phyloP scores from a whole-genome alignment of 164 flowering plant genomes.

The Houttuynia cordata region DNA sequence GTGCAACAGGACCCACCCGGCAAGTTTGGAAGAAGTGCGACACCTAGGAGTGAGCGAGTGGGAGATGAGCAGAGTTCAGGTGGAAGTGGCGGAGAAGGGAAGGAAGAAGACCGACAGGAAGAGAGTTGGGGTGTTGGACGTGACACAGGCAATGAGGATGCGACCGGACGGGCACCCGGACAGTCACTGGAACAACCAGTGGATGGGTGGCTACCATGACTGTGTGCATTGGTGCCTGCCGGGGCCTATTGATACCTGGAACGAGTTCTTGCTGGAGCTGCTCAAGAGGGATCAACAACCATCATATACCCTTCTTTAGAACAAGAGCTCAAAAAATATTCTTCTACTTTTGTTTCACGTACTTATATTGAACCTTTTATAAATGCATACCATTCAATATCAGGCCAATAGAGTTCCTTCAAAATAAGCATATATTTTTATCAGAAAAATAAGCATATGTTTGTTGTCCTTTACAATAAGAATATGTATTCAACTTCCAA shows the following conservation, averaged over 20 bases:
- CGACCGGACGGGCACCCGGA: slow-evolving; percentile 93
- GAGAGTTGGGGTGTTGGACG: slow-evolving; percentile 46
- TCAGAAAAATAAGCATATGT: too few species aligned
- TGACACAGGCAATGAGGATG: slow-evolving; percentile 73
- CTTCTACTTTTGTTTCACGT: too few species aligned
- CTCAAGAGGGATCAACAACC: slow-evolving; percentile 7
- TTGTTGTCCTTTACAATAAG: too few species aligned
- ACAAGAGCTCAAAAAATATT: too few species aligned
- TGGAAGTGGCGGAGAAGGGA: slow-evolving; percentile 36
- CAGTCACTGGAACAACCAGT: slow-evolving; percentile 45
- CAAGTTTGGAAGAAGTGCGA: slow-evolving; percentile 15
- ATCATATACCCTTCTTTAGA: background rate
- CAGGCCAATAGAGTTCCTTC: too few species aligned
- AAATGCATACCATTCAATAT: too few species aligned
- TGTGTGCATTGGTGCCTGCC: slow-evolving; percentile 95
- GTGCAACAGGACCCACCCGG: slow-evolving; percentile 54
- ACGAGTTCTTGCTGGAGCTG: slow-evolving; percentile 42
- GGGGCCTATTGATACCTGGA: slow-evolving; percentile 86
- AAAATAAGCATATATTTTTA: too few species aligned
- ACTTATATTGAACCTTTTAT: too few species aligned
- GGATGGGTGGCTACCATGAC: slow-evolving; percentile 64
- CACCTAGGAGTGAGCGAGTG: slow-evolving; percentile 19
- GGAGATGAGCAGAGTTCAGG: slow-evolving; percentile 44
- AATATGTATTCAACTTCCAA: too few species aligned
- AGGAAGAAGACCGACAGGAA: slow-evolving; percentile 19